Conservation (phyloP, 192 early-diverging fungal species). For the Linnemannia zychae region DNA sequence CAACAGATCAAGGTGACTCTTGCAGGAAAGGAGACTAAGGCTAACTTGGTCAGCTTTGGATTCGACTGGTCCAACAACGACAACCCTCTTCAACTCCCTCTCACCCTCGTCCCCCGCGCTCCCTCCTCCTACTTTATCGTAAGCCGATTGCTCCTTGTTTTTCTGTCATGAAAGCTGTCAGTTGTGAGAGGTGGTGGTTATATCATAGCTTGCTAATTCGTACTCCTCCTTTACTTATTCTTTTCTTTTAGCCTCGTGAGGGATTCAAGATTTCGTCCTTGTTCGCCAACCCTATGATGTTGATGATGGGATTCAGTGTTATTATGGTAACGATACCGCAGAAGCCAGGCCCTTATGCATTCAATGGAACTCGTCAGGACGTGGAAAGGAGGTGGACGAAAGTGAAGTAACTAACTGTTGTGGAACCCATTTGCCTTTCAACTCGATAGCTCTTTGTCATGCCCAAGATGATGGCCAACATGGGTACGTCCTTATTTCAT, state of each 20-base stretch:
- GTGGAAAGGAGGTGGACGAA: background rate
- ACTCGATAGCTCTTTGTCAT: conserved; percentile 59
- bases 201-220: too few species aligned
- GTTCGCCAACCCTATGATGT: conserved; percentile 71
- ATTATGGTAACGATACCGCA: conserved; percentile 57
- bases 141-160: conserved; percentile 10
- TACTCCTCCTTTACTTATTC: conserved; percentile 57
- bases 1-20: conserved; percentile 65
- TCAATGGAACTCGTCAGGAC: background rate
- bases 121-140: conserved; percentile 66
- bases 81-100: conserved; percentile 58
- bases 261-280: conserved; percentile 65
- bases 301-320: conserved; percentile 70
- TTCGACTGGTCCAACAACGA: conserved; percentile 64
- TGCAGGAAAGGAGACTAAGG: conserved; percentile 46
- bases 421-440: background rate
- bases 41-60: conserved; percentile 56
- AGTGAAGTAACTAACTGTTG: background rate
- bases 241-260: conserved; percentile 60
- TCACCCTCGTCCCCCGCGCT: conserved; percentile 58
- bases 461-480: conserved; percentile 68
- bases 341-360: too few species aligned
- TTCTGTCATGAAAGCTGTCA: background rate
- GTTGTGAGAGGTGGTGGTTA: too few species aligned
- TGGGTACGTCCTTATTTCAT: conserved; percentile 50